These are phyloP conservation scores for Tetracladium setigerum DNA, from an alignment of 495 filamentous ascomycete genomes.

Conservation along the genomic window DNA sequence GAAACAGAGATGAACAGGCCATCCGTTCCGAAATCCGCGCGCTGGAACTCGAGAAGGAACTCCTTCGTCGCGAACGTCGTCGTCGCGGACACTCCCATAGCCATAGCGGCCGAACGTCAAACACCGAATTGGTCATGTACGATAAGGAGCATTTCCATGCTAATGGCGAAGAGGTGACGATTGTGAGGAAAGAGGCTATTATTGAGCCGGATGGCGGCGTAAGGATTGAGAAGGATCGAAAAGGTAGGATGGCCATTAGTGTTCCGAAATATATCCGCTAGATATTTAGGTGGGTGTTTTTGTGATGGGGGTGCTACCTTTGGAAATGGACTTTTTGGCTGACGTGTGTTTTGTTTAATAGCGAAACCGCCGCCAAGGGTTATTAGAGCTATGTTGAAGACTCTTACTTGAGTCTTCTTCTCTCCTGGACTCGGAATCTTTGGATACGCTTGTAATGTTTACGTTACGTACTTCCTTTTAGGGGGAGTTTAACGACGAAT, in stretches of 20 bases:
- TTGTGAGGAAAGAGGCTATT: conserved; percentile 46
- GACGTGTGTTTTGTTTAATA: conserved; percentile 18
- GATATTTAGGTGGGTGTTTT: conserved; percentile 17
- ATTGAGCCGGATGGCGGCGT: conserved; percentile 46
- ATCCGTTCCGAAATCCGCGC: conserved; percentile 35
- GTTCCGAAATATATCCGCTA: conserved; percentile 47
- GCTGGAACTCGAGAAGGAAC: conserved; percentile 25
- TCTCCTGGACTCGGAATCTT: too few relatives aligned
- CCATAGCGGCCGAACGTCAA: conserved; percentile 15
- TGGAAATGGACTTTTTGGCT: conserved; percentile 8
- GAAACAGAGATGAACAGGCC: conserved; percentile 13
- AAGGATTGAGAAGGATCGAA: conserved; percentile 72
- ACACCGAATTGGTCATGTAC: conserved; percentile 34
- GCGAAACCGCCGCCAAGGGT: conserved; percentile 52
- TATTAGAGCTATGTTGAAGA: conserved; percentile 69
- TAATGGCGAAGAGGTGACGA: conserved; percentile 43
- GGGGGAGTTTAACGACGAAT: too few relatives aligned
- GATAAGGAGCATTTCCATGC: conserved; percentile 29
- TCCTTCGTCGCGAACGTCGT: conserved; percentile 27
- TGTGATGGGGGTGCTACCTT: conserved; percentile 9
- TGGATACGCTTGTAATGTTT: too few relatives aligned
- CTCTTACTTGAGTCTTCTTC: conserved; percentile 54
- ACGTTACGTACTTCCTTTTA: too few relatives aligned
- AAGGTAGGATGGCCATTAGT: conserved; percentile 73
- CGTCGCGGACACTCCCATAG: too few relatives aligned